These are phyloP conservation scores for Camillea tinctor DNA, from an alignment of 2,329 filamentous ascomycete species.

Conservation along the genomic window DNA sequence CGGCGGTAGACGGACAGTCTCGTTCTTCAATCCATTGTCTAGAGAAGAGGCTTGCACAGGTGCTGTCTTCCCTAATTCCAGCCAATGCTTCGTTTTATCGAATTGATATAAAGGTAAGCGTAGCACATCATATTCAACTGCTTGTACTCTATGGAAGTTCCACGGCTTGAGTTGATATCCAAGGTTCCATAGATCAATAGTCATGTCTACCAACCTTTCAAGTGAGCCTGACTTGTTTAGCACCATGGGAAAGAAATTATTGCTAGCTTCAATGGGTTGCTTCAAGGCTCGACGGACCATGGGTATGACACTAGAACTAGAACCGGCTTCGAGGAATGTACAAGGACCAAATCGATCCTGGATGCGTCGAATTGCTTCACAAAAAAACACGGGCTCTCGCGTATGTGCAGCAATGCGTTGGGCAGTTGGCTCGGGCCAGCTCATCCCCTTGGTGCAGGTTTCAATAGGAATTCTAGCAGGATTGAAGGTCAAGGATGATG, in stretches of 20 bases:
- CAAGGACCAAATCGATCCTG: background rate
- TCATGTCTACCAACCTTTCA: background rate
- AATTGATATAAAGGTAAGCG: constrained; percentile 6
- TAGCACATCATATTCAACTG: background rate
- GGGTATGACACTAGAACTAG: constrained; percentile 2
- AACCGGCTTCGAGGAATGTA: constrained; percentile 13
- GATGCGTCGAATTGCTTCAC: constrained; percentile 8
- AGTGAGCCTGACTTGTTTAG: background rate
- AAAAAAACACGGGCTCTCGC: constrained; percentile 13
- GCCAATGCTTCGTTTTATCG: constrained; percentile 7
- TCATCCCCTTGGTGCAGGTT: constrained; percentile 12
- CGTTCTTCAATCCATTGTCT: no score
- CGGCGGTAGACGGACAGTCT: no score
- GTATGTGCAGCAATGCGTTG: constrained; percentile 4
- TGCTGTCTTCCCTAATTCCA: background rate
- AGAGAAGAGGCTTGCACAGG: no score
- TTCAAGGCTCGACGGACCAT: constrained; percentile 48
- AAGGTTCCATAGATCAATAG: constrained; percentile 2
- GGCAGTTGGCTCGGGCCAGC: constrained; percentile 6
- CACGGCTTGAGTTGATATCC: background rate
- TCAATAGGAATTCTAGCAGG: constrained; percentile 16
- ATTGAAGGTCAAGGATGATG: constrained; percentile 5
- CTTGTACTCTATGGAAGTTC: background rate
- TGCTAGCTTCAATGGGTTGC: no score
- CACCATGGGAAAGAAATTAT: background rate